Base-by-base conservation (phyloP, 371 early-diverging fungal species). In the Thermomucor indicae-seudaticae region DNA sequence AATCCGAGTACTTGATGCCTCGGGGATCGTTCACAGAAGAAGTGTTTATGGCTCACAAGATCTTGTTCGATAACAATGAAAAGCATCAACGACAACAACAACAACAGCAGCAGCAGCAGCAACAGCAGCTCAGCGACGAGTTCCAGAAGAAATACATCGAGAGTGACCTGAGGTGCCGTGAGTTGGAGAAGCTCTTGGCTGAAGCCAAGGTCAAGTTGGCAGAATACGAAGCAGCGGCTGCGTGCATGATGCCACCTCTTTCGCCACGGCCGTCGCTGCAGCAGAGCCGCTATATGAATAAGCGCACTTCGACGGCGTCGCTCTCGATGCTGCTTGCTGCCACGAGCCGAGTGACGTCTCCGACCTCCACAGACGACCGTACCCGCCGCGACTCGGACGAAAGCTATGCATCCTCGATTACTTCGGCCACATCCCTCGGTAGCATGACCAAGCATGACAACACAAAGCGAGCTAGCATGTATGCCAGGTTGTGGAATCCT, bases 121-220 rank as follows among this genome's bases (percentile, higher is more conserved):
- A 30, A 23, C 37, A 24, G 20, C 35, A 25, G 43, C 29, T 31
- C 24, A 10, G 55, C 51, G 27, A 19, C 6, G 67, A 70, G 38
- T 70, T 61, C 51, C 53, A 68, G 41, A 32, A 49, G 2, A 71
- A 71, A 27, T 69, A 56, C 35, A 65, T 67, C 10, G 72, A 75
- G 25, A 67, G 67, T 17, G 73, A 72, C 46, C 42, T 68, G 12
- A 69, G 77, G 11, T 77, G 77, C 43, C 66, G 77, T 10, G 77
- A 72, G 41, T 47, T 77, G 20, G 77, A 77, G 39, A 70, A 77
- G 43, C 48, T 72, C 28, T 31, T 77, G 11, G 77, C 77, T 22
- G 77, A 77, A 24, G 65, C 71, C 38, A 77, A 77, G 49, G 63
- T 72, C 10, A 66, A 58, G 46, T 29, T 77, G 8, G 77, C 65